These are phyloP conservation scores for Neofusicoccum cordaticola DNA, from an alignment of 2,329 filamentous ascomycete genomes.

Conservation along the genomic window DNA sequence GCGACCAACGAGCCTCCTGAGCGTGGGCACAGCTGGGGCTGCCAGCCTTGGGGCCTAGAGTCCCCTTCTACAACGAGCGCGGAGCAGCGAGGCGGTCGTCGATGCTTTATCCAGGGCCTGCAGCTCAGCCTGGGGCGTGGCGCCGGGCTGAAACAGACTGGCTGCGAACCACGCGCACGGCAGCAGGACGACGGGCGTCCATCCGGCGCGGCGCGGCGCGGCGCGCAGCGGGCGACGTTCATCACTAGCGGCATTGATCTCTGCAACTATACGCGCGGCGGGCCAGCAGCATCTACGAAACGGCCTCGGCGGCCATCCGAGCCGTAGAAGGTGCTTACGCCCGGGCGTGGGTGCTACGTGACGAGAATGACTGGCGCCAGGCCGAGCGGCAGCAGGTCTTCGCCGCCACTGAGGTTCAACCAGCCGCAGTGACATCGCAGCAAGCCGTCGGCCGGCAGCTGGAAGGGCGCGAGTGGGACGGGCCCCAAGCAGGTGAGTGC, in stretches of 20 bases:
- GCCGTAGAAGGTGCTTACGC: slow-evolving; percentile 33
- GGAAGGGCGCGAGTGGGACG: slow-evolving; percentile 19
- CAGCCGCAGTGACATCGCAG: slow-evolving; percentile 22
- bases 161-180: slow-evolving; percentile 29
- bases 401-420: slow-evolving; percentile 23
- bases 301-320: slow-evolving; percentile 25
- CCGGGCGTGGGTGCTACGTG: slow-evolving; percentile 28
- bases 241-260: slow-evolving; percentile 30
- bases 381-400: neutral
- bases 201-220: slow-evolving; percentile 28
- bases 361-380: neutral
- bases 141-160: slow-evolving; percentile 24
- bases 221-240: slow-evolving; percentile 24
- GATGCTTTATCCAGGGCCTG: slow-evolving; percentile 19
- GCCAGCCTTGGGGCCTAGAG: too few species aligned
- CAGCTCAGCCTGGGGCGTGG: slow-evolving; percentile 26
- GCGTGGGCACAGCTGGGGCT: too few species aligned
- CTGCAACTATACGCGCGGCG: slow-evolving; percentile 19
- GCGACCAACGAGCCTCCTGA: slow-evolving; percentile 30
- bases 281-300: slow-evolving; percentile 27
- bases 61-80: slow-evolving; percentile 18
- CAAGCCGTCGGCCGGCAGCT: neutral
- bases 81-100: neutral
- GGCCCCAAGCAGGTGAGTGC: neutral
- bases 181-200: slow-evolving; percentile 28